Evolutionary conservation across 352 stramenopile genomes (phyloP), one percentile per base, ranked within the genome.

Genomic region (Elongisporangium undulatum): DNA sequence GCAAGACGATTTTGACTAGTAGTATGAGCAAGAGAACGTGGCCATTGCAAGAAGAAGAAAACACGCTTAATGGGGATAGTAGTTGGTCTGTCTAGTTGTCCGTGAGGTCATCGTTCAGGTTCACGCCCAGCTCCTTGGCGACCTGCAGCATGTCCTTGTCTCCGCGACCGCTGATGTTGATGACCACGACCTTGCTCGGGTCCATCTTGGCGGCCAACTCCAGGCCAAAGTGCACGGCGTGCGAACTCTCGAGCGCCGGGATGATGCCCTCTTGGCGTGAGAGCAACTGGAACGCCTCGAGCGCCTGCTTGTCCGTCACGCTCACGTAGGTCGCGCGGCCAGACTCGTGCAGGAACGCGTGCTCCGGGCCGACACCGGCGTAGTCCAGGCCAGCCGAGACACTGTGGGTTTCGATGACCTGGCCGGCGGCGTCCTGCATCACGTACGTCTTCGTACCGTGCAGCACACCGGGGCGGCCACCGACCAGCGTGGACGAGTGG

Each of bases 101-200:
- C n/a, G 84, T 94, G 56, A 94, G 72, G 58, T 94, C 84, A 39
- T 89, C 82, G 67, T 91, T 71, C 34, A 94, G 69, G 77, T 98
- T 93, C 9, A 99, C 92, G 26, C 95, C 94, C 60, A 98, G 90
- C 53, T 97, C 94, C 69, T 95, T 98, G 24, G 97, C 96, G 22
- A 99, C 92, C 67, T 98, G 96, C 24, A 98, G 86, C 96, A 99
- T 99, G 74, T 99, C 97, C 85, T 99, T 99, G 79, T 99, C 97
- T 51, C 97, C 97, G 49, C 97, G 90, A 20, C 97, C 97, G 80
- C 94, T 98, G 63, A 99, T 87, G 76, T 98, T 99, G 58, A 99
- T 98, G 2, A 99, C 90, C 62, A 99, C 82, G 67, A 91, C 94
- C 79, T 95, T 97, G 63, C 87, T 92, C 24, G 84, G 68, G 21